phyloP scores from a whole-genome alignment of 768 basidiomycete genomes.

The Arthromyces matolae region DNA sequence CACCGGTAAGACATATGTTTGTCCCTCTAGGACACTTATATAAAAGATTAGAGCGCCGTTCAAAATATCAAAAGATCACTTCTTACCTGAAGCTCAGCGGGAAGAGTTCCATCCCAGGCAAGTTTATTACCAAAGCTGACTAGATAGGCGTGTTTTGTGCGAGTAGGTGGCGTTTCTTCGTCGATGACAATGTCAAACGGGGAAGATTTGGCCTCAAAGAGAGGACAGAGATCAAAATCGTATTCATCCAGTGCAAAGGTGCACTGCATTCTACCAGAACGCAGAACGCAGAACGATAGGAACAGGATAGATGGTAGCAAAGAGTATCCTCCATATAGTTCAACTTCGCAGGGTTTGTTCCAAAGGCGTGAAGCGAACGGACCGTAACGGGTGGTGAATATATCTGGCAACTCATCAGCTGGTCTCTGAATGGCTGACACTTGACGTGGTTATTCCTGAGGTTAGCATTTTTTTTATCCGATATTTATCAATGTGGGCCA shows the following conservation, averaged over 20 bases:
- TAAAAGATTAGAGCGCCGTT: not conserved
- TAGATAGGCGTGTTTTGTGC: conserved; percentile 24
- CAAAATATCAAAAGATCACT: not conserved
- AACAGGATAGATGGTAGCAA: too few species aligned
- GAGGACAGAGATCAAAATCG: conserved; percentile 27
- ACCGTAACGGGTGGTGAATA: conserved; percentile 10
- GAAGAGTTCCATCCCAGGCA: conserved; percentile 26
- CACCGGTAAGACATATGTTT: conserved; percentile 29
- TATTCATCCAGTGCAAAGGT: conserved; percentile 16
- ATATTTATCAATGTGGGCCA: too few species aligned
- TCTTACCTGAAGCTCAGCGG: conserved; percentile 27
- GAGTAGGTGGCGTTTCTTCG: conserved; percentile 30
- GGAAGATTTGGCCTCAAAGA: conserved; percentile 12
- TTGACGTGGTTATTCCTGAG: not conserved
- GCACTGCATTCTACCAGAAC: conserved; percentile 16
- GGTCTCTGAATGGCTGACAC: not conserved
- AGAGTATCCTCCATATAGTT: too few species aligned
- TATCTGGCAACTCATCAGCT: not conserved
- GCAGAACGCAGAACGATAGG: too few species aligned
- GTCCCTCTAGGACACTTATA: conserved; percentile 30
- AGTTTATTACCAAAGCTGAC: conserved; percentile 22
- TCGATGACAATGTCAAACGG: conserved; percentile 14
- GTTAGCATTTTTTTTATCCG: too few species aligned
- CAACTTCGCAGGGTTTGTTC: too few species aligned
- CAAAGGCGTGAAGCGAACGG: not conserved